These are phyloP conservation scores for Fusarium compactum DNA, from an alignment of 2,329 filamentous ascomycete genomes.

Conservation along the genomic window DNA sequence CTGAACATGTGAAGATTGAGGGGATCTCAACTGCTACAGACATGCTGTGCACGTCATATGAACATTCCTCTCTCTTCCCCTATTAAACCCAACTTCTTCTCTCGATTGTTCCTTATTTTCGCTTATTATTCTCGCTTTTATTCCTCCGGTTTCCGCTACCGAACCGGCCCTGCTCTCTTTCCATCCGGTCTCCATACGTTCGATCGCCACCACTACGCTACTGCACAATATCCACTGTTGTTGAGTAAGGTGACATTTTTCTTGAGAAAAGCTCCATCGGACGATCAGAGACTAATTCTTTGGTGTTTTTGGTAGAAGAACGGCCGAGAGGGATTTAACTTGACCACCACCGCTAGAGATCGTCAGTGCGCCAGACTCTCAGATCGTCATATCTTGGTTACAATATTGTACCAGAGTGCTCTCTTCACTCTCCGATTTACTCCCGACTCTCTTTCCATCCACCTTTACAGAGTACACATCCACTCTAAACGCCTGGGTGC, in stretches of 20 bases:
- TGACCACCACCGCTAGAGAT: constrained; percentile 16
- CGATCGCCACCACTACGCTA: constrained; percentile 20
- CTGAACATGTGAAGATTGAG: constrained; percentile 31
- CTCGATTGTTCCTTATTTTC: constrained; percentile 7
- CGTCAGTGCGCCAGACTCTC: background rate
- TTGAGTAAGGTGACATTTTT: constrained; percentile 34
- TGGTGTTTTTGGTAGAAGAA: constrained; percentile 1
- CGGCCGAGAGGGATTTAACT: constrained; percentile 11
- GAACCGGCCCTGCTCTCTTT: constrained; percentile 15
- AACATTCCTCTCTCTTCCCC: constrained; percentile 9
- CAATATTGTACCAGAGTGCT: background rate
- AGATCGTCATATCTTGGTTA: background rate
- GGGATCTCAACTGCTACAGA: constrained; percentile 12
- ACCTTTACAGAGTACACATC: background rate
- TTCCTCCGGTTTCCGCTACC: constrained; percentile 8
- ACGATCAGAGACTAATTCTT: constrained; percentile 23
- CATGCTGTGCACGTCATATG: constrained; percentile 34
- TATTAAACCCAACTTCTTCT: constrained; percentile 14
- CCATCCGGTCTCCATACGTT: constrained; percentile 14
- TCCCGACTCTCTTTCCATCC: background rate
- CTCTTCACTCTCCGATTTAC: constrained; percentile 2
- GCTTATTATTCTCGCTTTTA: constrained; percentile 2
- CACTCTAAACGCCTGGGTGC: constrained; percentile 40
- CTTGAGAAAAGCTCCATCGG: background rate
- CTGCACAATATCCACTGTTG: constrained; percentile 8